Percentiles rank a stretch among this genome's conserved stretches.
These are phyloP conservation scores for Anethum foeniculum DNA, from an alignment of 140 eudicot species.

Conservation along the genomic window DNA sequence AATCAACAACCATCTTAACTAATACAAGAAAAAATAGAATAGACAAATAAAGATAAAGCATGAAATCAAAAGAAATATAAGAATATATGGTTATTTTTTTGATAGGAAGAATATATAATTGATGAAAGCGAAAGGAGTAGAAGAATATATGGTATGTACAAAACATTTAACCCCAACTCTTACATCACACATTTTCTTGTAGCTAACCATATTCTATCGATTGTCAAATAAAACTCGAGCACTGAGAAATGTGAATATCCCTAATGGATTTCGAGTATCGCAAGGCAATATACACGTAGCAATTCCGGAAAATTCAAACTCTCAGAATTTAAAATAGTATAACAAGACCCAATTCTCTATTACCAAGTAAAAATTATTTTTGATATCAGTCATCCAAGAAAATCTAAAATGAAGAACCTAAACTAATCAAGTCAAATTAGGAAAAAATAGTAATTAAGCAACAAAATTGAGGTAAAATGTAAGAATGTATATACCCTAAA, in stretches of 20 bases:
- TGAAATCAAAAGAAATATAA: no score
- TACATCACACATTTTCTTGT: constrained; percentile 42
- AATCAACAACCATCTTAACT: no score
- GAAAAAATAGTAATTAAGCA: no score
- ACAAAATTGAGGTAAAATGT: background rate
- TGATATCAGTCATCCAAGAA: background rate
- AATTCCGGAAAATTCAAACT: constrained; percentile 31
- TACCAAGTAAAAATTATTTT: background rate
- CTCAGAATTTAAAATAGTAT: background rate
- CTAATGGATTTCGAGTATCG: constrained; percentile 41
- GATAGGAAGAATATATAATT: no score
- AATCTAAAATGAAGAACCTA: background rate
- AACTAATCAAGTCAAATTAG: no score
- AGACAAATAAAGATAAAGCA: no score
- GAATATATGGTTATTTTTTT: no score
- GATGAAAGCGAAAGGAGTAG: no score
- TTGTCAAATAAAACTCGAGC: constrained; percentile 31
- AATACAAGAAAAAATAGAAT: no score
- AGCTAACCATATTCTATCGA: constrained; percentile 21
- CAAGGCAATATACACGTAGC: constrained; percentile 42
- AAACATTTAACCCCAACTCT: constrained; percentile 41
- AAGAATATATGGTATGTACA: no score
- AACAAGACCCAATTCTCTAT: background rate
- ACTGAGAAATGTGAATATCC: constrained; percentile 39
- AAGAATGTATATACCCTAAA: background rate